Conservation (phyloP, 106 monocot genomes). For the Allium sativum region DNA sequence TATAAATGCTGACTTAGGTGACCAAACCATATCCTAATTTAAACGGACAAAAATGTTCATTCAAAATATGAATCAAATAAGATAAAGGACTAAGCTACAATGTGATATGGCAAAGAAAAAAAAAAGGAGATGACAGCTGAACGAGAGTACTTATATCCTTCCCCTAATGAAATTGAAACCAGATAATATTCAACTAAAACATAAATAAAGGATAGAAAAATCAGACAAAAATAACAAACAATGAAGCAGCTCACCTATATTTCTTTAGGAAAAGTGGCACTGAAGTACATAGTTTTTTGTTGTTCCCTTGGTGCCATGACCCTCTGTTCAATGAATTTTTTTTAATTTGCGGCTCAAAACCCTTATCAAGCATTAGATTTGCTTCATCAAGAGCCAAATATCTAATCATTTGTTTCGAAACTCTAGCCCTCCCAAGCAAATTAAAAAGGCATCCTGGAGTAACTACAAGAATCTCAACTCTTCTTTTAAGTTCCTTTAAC, state of each 20-base stretch:
- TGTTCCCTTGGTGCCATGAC: conserved; percentile 74
- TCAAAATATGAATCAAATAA: no score
- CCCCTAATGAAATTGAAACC: no score
- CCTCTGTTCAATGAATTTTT: conserved; percentile 90
- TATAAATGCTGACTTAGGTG: no score
- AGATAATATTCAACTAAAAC: no score
- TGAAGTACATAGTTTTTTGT: conserved; percentile 90
- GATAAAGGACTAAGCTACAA: no score
- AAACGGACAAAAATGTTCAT: no score
- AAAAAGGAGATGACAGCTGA: no score
- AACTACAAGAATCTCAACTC: conserved; percentile 95
- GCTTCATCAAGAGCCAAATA: conserved; percentile 88
- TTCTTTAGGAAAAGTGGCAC: conserved; percentile 90
- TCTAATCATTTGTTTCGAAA: conserved; percentile 67
- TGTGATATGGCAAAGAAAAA: no score
- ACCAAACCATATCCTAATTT: no score
- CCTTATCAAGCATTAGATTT: conserved; percentile 97
- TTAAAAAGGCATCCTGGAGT: conserved; percentile 89
- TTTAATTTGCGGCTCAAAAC: conserved; percentile 94
- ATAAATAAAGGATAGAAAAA: no score
- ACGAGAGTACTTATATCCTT: no score
- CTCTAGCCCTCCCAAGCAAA: conserved; percentile 80
- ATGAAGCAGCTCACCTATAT: conserved; percentile 45
- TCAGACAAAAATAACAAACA: conserved; percentile 1
- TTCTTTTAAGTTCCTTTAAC: conserved; percentile 77